Base-by-base conservation (phyloP, 2,329 filamentous ascomycete species). In the Ampelomyces quisqualis region DNA sequence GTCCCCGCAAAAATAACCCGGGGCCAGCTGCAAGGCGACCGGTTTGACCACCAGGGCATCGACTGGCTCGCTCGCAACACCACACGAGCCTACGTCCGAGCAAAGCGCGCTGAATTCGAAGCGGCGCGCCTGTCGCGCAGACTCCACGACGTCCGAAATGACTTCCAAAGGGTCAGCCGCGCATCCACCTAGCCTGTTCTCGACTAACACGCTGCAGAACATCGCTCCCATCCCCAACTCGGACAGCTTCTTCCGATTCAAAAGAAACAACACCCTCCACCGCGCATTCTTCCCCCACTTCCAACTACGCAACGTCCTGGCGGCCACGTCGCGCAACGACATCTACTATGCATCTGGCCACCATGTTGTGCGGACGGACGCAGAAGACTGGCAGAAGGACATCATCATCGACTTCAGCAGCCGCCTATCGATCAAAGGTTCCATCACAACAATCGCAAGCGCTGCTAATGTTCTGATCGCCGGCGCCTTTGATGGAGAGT, bases 401-500 rank as follows among this genome's bases (percentile, higher is more conserved):
- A 70, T 68, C 26, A 56, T 77, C 15, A 72, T 81, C 43, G 76
- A 81, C 45, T 63, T 80, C 11, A 69, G 66, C 15, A 69, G 67
- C 19, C 65, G 70, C 5, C 52, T 62, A 1, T 60, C 65, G 1
- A 20, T 39, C 2, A 69, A 74, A 10, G 62, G 64, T 3, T 73
- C 71, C 27, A 74, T 80, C 8, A 79, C 77, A 1, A 78, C 75
- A 3, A 73, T 81, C 54, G 73, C 76, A 31, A 71, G 75, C 9
- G 67, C 68, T 9, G 66, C 74, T 41, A 68, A 74, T 19, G 62
- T 79, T 2, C 67, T 79, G 2, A 69, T 82, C 19, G 77, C 75
- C 7, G 79, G 79, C 9, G 77, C 78, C 5, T 80, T 81, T 51
- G 65, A 70, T 15, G 79, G 79, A 15, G 77, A 81, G 57, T 82